These are phyloP conservation scores for Termitomyces sp. DNA, from an alignment of 768 basidiomycete species.

Conservation along the genomic window DNA sequence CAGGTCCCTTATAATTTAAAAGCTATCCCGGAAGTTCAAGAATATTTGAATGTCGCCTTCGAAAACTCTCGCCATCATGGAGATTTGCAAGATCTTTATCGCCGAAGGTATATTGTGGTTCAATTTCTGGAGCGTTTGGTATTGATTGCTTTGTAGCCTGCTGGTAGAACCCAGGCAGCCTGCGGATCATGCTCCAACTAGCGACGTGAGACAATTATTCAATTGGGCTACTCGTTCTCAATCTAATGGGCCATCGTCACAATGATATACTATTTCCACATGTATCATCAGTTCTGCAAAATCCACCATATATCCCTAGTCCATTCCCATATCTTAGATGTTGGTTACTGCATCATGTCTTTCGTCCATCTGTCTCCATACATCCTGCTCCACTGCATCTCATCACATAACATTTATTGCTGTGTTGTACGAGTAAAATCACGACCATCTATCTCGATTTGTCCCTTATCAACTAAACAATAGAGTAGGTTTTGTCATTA, in stretches of 20 bases:
- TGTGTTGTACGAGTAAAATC: slow-evolving; percentile 16
- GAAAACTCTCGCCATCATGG: slow-evolving; percentile 71
- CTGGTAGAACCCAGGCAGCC: slow-evolving; percentile 81
- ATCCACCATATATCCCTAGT: slow-evolving; percentile 12
- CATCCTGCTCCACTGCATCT: slow-evolving; percentile 9
- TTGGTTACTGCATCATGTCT: slow-evolving; percentile 13
- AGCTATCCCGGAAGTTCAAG: slow-evolving; percentile 85
- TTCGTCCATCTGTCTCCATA: slow-evolving; percentile 11
- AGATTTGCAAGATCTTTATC: slow-evolving; percentile 82
- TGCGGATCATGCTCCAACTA: slow-evolving; percentile 56
- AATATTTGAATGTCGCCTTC: slow-evolving; percentile 68
- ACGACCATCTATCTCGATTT: slow-evolving; percentile 12
- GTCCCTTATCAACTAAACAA: background rate
- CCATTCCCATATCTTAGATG: slow-evolving; percentile 12
- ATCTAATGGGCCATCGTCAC: slow-evolving; percentile 20
- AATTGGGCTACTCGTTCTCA: slow-evolving; percentile 69
- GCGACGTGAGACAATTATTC: slow-evolving; percentile 76
- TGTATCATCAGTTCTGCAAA: slow-evolving; percentile 6
- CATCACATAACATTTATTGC: slow-evolving; percentile 14
- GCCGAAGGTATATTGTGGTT: slow-evolving; percentile 66
- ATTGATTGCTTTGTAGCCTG: slow-evolving; percentile 38
- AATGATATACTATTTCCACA: slow-evolving; percentile 45
- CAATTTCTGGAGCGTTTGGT: slow-evolving; percentile 21
- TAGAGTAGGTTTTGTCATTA: background rate
- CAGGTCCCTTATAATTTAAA: slow-evolving; percentile 83